Conservation (phyloP, 768 basidiomycete species). For the Xanthoconium purpureum region DNA sequence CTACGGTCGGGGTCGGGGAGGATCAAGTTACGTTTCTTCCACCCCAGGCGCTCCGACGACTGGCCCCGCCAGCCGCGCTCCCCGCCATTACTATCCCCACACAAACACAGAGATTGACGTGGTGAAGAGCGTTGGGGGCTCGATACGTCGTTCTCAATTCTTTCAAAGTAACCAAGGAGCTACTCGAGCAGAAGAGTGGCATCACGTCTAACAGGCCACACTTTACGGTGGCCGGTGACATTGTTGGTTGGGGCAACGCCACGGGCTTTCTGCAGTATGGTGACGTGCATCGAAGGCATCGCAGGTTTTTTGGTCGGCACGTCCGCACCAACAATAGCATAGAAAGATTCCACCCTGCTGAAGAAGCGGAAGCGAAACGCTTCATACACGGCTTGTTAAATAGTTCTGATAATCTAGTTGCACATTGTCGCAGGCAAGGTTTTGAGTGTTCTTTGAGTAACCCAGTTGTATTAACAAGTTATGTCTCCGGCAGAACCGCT, state of each 20-base stretch:
- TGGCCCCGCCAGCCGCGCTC: neutral
- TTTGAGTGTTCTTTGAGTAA: neutral
- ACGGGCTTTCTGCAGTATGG: neutral
- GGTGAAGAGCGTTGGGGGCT: neutral
- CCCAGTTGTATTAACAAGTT: neutral
- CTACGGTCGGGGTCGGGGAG: constrained; percentile 17
- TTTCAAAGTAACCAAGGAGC: neutral
- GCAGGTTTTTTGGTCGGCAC: neutral
- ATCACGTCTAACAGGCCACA: neutral
- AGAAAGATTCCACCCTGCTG: too few species aligned
- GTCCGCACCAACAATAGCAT: too few species aligned
- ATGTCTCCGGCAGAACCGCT: neutral
- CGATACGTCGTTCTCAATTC: neutral
- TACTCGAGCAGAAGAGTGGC: neutral
- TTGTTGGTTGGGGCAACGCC: neutral
- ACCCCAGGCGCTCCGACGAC: neutral
- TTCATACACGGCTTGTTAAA: too few species aligned
- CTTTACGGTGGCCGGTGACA: neutral
- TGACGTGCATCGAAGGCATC: neutral
- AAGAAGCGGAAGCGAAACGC: too few species aligned
- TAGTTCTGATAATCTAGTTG: too few species aligned
- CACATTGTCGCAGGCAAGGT: neutral
- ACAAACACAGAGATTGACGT: constrained; percentile 20
- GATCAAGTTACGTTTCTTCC: neutral
- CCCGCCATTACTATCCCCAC: constrained; percentile 21